Evolutionary conservation across 164 flowering plant species (phyloP).

Genomic region (Vitis cinerea): DNA sequence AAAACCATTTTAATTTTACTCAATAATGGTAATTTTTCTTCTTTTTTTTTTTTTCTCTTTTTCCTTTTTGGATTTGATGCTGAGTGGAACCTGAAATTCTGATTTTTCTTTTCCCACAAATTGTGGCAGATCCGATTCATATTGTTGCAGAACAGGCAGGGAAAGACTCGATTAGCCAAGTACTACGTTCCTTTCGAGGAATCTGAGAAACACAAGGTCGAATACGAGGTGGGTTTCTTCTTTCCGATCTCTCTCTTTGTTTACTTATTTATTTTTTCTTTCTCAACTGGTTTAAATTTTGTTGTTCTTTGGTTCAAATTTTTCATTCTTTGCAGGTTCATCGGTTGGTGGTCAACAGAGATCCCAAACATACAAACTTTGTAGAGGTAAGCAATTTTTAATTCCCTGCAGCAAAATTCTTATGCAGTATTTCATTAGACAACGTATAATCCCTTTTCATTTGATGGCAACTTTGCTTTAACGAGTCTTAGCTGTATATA

Average conservation of each 20-base stretch:
- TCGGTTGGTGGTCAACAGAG: slow-evolving; percentile 96
- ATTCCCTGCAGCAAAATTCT: too few species aligned
- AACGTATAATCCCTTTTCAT: too few species aligned
- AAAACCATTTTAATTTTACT: too few species aligned
- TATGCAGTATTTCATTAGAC: too few species aligned
- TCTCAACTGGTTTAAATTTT: neutral
- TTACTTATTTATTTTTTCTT: too few species aligned
- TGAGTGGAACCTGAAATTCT: too few species aligned
- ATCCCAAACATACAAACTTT: slow-evolving; percentile 94
- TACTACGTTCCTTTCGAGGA: slow-evolving; percentile 96
- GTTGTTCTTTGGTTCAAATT: neutral
- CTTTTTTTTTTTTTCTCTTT: too few species aligned
- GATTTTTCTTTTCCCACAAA: slow-evolving; percentile 5
- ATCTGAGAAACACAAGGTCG: slow-evolving; percentile 98
- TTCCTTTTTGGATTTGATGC: too few species aligned
- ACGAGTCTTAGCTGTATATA: too few species aligned
- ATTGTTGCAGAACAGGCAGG: slow-evolving; percentile 92
- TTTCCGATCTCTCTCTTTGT: neutral
- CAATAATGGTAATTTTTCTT: too few species aligned
- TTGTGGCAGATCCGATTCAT: slow-evolving; percentile 86
- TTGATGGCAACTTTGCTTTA: too few species aligned
- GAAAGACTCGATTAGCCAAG: slow-evolving; percentile 95
- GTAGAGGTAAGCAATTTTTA: slow-evolving; percentile 61
- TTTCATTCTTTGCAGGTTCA: slow-evolving; percentile 59
- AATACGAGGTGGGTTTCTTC: slow-evolving; percentile 70